Conservation (phyloP, 345 rosid genomes). For the Nephelium lappaceum region DNA sequence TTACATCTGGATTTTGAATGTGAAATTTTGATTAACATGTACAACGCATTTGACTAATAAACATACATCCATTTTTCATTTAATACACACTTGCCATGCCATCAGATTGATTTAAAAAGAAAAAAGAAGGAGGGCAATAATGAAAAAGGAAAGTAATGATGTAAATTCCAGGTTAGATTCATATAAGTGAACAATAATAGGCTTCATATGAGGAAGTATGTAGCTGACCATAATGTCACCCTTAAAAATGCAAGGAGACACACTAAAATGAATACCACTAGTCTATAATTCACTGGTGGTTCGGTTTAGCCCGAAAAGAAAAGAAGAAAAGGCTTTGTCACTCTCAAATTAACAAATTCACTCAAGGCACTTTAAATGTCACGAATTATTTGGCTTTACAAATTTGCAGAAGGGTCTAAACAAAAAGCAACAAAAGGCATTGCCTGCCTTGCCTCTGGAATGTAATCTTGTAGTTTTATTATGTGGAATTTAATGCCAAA, state of each 20-base stretch:
- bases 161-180: background rate
- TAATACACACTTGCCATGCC: background rate
- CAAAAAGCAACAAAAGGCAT: slow-evolving; percentile 15
- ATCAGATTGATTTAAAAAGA: background rate
- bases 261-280: background rate
- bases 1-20: background rate
- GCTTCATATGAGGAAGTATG: background rate
- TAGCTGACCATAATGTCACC: background rate
- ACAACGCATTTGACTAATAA: background rate
- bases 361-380: background rate
- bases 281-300: background rate
- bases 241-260: background rate
- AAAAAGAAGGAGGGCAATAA: background rate
- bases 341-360: slow-evolving; percentile 2
- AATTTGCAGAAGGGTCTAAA: slow-evolving; percentile 3
- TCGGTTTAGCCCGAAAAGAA: slow-evolving; percentile 6
- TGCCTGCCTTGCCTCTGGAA: slow-evolving; percentile 19
- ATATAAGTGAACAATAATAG: background rate
- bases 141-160: background rate
- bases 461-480: background rate
- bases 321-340: background rate
- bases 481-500: slow-evolving; percentile 12
- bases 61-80: background rate
- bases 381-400: background rate
- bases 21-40: no score